A percentile compares a stretch with the other conserved stretches of the same genome.
Evolutionary conservation across 139 green algal species (phyloP).

Genomic region (Coccomyxa sp.): DNA sequence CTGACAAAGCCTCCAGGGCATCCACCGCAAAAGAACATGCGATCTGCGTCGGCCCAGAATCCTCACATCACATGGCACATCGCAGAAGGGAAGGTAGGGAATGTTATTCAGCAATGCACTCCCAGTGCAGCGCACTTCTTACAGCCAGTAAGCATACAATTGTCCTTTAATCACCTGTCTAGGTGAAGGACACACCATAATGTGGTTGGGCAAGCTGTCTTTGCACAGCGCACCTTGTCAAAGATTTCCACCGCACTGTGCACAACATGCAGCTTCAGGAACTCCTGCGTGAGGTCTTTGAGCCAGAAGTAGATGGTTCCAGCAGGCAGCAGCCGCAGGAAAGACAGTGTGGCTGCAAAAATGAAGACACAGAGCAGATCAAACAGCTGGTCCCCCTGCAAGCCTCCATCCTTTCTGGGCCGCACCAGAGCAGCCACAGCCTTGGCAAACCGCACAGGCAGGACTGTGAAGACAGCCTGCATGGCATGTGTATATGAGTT

Average conservation of each 20-base stretch:
- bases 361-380: slow-evolving; percentile 73
- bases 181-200: background rate
- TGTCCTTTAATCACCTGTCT: background rate
- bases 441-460: slow-evolving; percentile 54
- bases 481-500: background rate
- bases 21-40: slow-evolving; percentile 81
- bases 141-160: no score
- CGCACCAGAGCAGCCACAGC: background rate
- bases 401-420: no score
- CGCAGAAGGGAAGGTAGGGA: background rate
- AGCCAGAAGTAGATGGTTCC: slow-evolving; percentile 86
- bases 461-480: slow-evolving; percentile 61
- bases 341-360: slow-evolving; percentile 38
- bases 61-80: background rate
- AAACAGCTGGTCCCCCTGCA: slow-evolving; percentile 64
- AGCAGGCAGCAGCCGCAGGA: slow-evolving; percentile 60
- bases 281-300: slow-evolving; percentile 62
- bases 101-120: background rate
- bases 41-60: slow-evolving; percentile 55
- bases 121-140: background rate
- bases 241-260: slow-evolving; percentile 79
- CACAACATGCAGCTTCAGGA: slow-evolving; percentile 86
- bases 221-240: slow-evolving; percentile 61
- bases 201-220: background rate
- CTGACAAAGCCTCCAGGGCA: slow-evolving; percentile 71